Conservation (phyloP, 768 basidiomycete genomes). For the Russula brevipes region DNA sequence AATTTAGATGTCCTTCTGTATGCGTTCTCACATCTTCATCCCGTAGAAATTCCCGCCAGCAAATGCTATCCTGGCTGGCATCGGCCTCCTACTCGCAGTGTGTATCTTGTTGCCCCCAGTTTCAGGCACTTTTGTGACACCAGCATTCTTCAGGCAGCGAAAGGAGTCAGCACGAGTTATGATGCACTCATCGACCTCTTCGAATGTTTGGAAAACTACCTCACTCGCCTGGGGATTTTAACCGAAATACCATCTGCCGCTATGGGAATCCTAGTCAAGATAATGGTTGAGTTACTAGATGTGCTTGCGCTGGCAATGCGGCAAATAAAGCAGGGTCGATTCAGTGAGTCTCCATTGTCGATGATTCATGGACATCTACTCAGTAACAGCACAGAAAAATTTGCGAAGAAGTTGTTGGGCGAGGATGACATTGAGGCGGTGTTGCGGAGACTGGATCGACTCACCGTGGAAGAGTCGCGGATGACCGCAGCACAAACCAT, state of each 20-base stretch:
- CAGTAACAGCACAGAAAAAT: neutral
- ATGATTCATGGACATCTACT: neutral
- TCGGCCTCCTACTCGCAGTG: conserved; percentile 3
- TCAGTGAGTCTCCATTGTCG: neutral
- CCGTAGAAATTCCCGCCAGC: neutral
- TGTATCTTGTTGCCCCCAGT: neutral
- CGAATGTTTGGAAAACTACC: neutral
- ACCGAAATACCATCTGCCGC: neutral
- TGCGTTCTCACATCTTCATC: neutral
- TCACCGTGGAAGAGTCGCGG: conserved; percentile 6
- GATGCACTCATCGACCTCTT: neutral
- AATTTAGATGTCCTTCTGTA: too few relatives aligned
- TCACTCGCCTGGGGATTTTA: neutral
- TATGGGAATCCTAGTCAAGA: neutral
- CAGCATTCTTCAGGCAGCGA: neutral
- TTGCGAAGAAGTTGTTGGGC: neutral
- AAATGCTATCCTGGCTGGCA: neutral
- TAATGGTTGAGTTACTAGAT: conserved; percentile 1
- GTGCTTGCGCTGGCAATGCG: conserved; percentile 3
- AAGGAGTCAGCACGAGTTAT: neutral
- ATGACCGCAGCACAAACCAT: conserved; percentile 4
- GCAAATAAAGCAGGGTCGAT: conserved; percentile 7
- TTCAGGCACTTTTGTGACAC: neutral
- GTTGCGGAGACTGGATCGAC: conserved; percentile 2
- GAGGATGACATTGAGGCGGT: neutral